A percentile compares a stretch with the other conserved stretches of the same genome.
phyloP scores from a whole-genome alignment of 2,329 filamentous ascomycete genomes.

The Chaetomiaceae sp. region DNA sequence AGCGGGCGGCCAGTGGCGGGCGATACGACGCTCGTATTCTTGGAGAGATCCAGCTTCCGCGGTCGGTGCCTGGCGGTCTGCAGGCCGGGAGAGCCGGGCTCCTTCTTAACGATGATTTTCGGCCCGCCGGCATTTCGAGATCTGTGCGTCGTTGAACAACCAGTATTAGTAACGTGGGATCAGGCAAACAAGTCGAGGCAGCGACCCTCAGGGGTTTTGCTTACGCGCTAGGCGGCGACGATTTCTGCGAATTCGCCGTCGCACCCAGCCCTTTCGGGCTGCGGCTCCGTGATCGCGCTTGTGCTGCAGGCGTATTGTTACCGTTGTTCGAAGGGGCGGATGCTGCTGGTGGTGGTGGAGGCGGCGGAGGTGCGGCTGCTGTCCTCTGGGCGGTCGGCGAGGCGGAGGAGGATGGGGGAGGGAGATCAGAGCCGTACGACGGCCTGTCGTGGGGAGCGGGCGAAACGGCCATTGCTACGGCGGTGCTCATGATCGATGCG shows the following conservation, averaged over 20 bases:
- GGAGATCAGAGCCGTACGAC: slow-evolving; percentile 45
- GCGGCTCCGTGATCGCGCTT: slow-evolving; percentile 48
- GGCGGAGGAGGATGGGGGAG: slow-evolving; percentile 33
- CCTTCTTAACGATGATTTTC: slow-evolving; percentile 94
- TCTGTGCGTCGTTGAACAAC: slow-evolving; percentile 32
- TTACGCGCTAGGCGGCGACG: slow-evolving; percentile 58
- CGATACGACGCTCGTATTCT: slow-evolving; percentile 48
- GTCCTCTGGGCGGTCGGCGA: slow-evolving; percentile 46
- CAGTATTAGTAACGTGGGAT: slow-evolving; percentile 14
- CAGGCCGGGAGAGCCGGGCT: slow-evolving; percentile 82
- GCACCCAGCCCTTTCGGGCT: slow-evolving; percentile 46
- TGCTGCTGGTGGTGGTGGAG: slow-evolving; percentile 34
- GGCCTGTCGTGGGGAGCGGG: slow-evolving; percentile 62
- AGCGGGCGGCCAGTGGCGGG: slow-evolving; percentile 62
- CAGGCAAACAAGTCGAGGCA: slow-evolving; percentile 13
- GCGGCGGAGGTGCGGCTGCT: slow-evolving; percentile 25
- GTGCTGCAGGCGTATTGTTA: slow-evolving; percentile 30
- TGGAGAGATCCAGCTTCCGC: slow-evolving; percentile 72
- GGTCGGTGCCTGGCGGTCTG: slow-evolving; percentile 69
- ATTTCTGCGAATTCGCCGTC: slow-evolving; percentile 41
- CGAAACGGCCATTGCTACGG: slow-evolving; percentile 64
- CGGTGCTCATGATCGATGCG: slow-evolving; percentile 57
- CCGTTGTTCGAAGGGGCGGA: slow-evolving; percentile 30
- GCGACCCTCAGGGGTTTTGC: slow-evolving; percentile 29
- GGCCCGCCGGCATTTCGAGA: slow-evolving; percentile 53